Evolutionary conservation across 1,284 basidiomycete genomes (phyloP), one percentile per base, ranked within the genome.

Genomic region (Fomes fomentarius): DNA sequence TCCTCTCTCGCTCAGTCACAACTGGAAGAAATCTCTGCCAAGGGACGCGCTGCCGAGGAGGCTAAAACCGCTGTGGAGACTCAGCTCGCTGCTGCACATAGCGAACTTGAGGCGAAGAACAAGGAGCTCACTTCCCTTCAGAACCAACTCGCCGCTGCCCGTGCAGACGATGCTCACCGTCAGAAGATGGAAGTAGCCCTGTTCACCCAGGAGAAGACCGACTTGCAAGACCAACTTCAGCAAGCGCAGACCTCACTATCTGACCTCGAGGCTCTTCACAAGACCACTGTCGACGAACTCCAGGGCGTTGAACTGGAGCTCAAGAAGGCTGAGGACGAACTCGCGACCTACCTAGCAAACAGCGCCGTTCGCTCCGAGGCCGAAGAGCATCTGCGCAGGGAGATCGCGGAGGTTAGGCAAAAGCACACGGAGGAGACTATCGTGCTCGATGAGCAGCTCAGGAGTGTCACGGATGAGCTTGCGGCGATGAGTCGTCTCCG

Each of bases 351-450:
- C 6, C 58, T 65, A 0, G 56, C 61, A 1, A 59, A 57, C 39
- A 57, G 50, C 37, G 46, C 61, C 4, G 46, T 54, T 3, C 61
- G 57, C 33, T 58, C 57, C 1, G 51, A 61, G 39, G 52, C 58
- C 1, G 64, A 69, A 34, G 52, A 57, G 9, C 46, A 50, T 1
- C 50, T 69, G 15, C 63, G 62, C 26, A 25, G 41, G 4, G 62
- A 70, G 47, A 62, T 80, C 1, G 70, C 63, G n/a, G 65, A 68
- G 26, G 61, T 77, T 43, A 74, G 70, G 54, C 61, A 69, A 39
- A 69, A 70, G 41, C 76, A 79, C 47, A 66, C 71, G 3, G 69
- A 73, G 37, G 76, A 79, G 46, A 57, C 79, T 35, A 67, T 65
- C 2, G 57, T 58, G 6, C 61, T 80, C 10, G 74, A 77, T 46